These are phyloP conservation scores for Wickerhamomyces ciferrii DNA, from an alignment of 805 yeast genomes.

Conservation along the genomic window DNA sequence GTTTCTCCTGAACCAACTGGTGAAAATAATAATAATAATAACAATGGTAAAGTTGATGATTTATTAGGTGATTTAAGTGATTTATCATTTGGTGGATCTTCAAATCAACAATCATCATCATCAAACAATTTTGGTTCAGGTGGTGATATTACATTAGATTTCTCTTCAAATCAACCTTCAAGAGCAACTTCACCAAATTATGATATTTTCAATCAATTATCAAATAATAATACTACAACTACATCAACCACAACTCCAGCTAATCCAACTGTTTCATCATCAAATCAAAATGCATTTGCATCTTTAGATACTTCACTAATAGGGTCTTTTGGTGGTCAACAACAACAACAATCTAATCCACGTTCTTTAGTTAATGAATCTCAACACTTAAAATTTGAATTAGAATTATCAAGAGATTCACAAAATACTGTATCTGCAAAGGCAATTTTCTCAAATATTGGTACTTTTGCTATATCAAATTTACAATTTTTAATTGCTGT, in stretches of 20 bases:
- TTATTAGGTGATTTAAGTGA: conserved; percentile 67
- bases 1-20: conserved; percentile 18
- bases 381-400: conserved; percentile 41
- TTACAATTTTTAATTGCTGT: conserved; percentile 65
- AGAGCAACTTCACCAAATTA: conserved; percentile 16
- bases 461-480: conserved; percentile 37
- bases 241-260: conserved; percentile 12
- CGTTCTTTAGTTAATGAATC: conserved; percentile 37
- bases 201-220: conserved; percentile 17
- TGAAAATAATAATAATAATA: too few species aligned
- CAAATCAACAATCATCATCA: conserved; percentile 7
- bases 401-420: conserved; percentile 32
- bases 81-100: conserved; percentile 44
- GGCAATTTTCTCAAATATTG: conserved; percentile 47
- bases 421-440: conserved; percentile 36
- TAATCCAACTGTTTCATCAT: conserved; percentile 3
- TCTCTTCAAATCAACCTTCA: conserved; percentile 23
- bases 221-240: conserved; percentile 13
- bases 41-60: conserved; percentile 51
- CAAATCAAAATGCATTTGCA: conserved; percentile 2
- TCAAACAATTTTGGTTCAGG: conserved; percentile 39
- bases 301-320: conserved; percentile 14
- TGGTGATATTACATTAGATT: conserved; percentile 41
- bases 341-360: conserved; percentile 11
- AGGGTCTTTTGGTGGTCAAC: conserved; percentile 11